Evolutionary conservation across 805 yeast species (phyloP), one percentile per base, ranked within the genome.

Genomic region (Osmozyma mogii): DNA sequence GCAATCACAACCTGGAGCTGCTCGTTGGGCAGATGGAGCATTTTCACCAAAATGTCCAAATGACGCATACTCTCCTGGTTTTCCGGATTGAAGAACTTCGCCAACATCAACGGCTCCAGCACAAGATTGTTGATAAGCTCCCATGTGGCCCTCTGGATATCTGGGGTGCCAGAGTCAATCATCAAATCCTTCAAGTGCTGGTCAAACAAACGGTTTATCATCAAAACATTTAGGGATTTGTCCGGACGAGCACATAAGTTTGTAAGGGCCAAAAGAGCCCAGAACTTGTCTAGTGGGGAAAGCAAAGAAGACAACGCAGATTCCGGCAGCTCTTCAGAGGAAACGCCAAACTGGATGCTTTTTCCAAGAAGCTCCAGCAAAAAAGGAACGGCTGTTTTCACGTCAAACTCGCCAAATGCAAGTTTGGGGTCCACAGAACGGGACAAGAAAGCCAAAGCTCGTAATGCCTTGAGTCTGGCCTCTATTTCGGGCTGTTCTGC

Each of bases 81-180:
- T 4, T 48, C 42, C 10, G 72, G 58, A 41, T 78, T 75, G 57
- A 81, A 81, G 41, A 80, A 68, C 36, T 72, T 71, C 2, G 72
- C 76, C 19, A 73, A 51, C 45, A 60, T 32, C 5, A 36, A 26
- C 1, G 68, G 68, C 16, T 50, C 52, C 22, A 32, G 57, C 45
- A 75, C 66, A 27, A 81, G 48, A 46, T 82, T 82, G 35, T 80
- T 70, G 7, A 79, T 50, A 11, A 82, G 63, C 44, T 82, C 87
- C 52, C 81, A 60, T 0, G 77, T 41, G 0, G 84, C 74, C 28
- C 72, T 58, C 46, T 78, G 84, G 3, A 82, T 49, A 30, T 61
- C 49, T 1, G 54, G 43, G 3, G 34, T 25, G 30, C 72, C 67
- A 1, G 55, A 35, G 8, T 61, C 66, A 6, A 60, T 35, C 8